These are phyloP conservation scores for Cytospora leucostoma DNA, from an alignment of 2,329 filamentous ascomycete genomes.

Conservation along the genomic window DNA sequence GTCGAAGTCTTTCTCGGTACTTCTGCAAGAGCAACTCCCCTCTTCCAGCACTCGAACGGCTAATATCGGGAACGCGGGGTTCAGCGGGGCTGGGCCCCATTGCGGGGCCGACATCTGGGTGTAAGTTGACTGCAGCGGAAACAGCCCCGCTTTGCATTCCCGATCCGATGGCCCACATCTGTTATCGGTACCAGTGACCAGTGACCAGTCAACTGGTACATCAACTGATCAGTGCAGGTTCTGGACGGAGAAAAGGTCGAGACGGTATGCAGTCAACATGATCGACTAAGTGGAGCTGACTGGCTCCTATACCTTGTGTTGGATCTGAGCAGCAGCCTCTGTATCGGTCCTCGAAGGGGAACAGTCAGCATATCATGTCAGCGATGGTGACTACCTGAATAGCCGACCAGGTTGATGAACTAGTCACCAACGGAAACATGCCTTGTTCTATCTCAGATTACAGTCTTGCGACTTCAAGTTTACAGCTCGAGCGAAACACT, in stretches of 20 bases:
- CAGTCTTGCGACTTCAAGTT: no score
- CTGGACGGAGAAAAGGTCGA: not conserved
- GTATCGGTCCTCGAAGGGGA: no score
- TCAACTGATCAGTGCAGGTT: not conserved
- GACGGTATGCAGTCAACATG: not conserved
- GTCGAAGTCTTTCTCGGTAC: slow-evolving; percentile 8
- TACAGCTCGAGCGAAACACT: no score
- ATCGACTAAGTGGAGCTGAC: not conserved
- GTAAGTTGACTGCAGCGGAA: no score
- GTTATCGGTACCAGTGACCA: not conserved
- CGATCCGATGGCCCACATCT: not conserved
- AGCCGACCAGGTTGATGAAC: no score
- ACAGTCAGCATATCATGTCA: no score
- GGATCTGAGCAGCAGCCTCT: no score
- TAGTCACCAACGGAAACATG: no score
- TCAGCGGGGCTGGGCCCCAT: slow-evolving; percentile 14
- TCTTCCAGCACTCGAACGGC: slow-evolving; percentile 18
- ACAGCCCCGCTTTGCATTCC: slow-evolving; percentile 16
- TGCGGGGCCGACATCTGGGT: slow-evolving; percentile 18
- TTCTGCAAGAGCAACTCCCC: not conserved
- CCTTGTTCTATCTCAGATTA: no score
- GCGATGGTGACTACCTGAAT: no score
- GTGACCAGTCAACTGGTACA: no score
- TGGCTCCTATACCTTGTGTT: no score
- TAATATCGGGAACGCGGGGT: slow-evolving; percentile 28